A percentile compares a stretch with the other conserved stretches of the same genome.
These are phyloP conservation scores for Carex kokanica DNA, from an alignment of 176 grass and related monocot species.

Conservation along the genomic window DNA sequence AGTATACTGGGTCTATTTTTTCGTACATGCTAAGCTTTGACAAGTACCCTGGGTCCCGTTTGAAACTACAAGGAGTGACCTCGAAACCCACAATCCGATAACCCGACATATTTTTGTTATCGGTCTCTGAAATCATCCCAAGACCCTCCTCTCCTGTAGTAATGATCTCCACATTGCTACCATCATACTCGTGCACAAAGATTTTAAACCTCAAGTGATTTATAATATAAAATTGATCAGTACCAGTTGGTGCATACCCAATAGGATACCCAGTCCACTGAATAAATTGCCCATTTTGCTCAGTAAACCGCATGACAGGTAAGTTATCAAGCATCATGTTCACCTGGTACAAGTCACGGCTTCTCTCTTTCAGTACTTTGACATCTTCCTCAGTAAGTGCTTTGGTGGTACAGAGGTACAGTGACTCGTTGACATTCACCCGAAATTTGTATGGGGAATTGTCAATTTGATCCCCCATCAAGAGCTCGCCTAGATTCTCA, in stretches of 20 bases:
- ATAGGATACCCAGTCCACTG: constrained; percentile 86
- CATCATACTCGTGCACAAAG: constrained; percentile 76
- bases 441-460: constrained; percentile 68
- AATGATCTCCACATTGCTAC: constrained; percentile 52
- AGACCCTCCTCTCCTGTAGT: constrained; percentile 76
- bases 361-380: constrained; percentile 73
- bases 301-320: constrained; percentile 69
- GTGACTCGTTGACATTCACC: constrained; percentile 61
- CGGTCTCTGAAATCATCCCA: constrained; percentile 53
- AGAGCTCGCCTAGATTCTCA: constrained; percentile 83
- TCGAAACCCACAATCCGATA: constrained; percentile 94
- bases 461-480: constrained; percentile 90
- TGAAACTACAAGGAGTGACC: constrained; percentile 85
- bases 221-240: constrained; percentile 64
- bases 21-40: constrained; percentile 79
- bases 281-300: constrained; percentile 60
- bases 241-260: constrained; percentile 58
- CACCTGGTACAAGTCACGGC: constrained; percentile 77
- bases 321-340: constrained; percentile 96
- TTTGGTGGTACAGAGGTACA: constrained; percentile 80
- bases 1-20: constrained; percentile 52
- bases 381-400: constrained; percentile 65
- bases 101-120: constrained; percentile 69
- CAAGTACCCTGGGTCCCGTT: constrained; percentile 40
- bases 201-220: constrained; percentile 88